phyloP scores from a whole-genome alignment of 768 basidiomycete species.

The Omphalotus guepiniiformis region DNA sequence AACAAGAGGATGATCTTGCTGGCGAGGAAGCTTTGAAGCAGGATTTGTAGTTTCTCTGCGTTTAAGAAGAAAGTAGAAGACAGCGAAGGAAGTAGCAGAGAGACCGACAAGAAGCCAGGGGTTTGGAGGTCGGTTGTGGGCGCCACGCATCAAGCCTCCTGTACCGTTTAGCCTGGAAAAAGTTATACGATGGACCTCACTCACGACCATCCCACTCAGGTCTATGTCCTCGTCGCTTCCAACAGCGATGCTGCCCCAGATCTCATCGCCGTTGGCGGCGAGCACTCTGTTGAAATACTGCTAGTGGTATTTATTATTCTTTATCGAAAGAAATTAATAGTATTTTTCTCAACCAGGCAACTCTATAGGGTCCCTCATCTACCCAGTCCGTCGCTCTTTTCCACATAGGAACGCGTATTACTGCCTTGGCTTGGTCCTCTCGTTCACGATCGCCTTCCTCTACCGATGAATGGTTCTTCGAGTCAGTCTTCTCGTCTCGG shows the following conservation, averaged over 20 bases:
- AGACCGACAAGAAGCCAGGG: conserved; percentile 59
- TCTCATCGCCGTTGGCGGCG: conserved; percentile 69
- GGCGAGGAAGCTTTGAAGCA: conserved; percentile 56
- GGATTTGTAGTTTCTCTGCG: conserved; percentile 54
- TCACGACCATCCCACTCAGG: conserved; percentile 54
- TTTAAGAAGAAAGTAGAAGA: conserved; percentile 54
- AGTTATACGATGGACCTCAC: conserved; percentile 49
- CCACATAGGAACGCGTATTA: conserved; percentile 65
- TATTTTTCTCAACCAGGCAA: conserved; percentile 11
- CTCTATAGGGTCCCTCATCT: conserved; percentile 35
- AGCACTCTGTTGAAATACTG: conserved; percentile 68
- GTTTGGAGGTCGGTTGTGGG: conserved; percentile 43
- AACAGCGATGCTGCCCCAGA: conserved; percentile 60
- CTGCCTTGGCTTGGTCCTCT: conserved; percentile 78
- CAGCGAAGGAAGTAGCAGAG: conserved; percentile 48
- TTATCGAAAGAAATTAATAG: not conserved
- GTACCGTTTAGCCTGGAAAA: not conserved
- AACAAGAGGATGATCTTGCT: conserved; percentile 61
- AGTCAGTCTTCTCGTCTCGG: conserved; percentile 37
- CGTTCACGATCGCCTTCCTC: conserved; percentile 60
- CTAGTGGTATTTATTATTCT: conserved; percentile 44
- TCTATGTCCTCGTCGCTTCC: conserved; percentile 62
- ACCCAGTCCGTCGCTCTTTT: conserved; percentile 62
- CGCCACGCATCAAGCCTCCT: conserved; percentile 1
- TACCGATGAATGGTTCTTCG: conserved; percentile 64